Conservation (phyloP, 306 rosid species). For the Ziziphus jujuba region DNA sequence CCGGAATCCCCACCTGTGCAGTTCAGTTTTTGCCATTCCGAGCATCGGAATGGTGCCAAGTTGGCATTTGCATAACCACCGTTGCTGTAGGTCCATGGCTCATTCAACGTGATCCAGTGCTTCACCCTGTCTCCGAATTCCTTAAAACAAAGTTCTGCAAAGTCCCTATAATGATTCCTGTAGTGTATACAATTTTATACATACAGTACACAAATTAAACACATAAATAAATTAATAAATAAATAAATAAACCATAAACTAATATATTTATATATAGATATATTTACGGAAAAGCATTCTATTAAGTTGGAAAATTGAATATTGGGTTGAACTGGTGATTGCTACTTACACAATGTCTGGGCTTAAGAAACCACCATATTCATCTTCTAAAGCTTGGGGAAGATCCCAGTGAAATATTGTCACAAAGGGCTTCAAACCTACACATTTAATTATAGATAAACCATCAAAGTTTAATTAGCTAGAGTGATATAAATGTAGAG, state of each 20-base stretch:
- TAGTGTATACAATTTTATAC: too few species aligned
- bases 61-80: conserved; percentile 48
- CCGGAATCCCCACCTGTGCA: conserved; percentile 69
- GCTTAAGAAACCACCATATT: conserved; percentile 36
- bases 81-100: conserved; percentile 42
- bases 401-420: conserved; percentile 45
- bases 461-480: too few species aligned
- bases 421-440: conserved; percentile 31
- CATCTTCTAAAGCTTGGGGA: conserved; percentile 37
- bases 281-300: too few species aligned
- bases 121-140: conserved; percentile 69
- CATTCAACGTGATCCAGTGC: conserved; percentile 69
- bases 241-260: too few species aligned
- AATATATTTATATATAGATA: too few species aligned
- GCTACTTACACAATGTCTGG: conserved; percentile 33
- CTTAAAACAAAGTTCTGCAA: conserved; percentile 60
- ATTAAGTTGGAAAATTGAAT: too few species aligned
- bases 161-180: conserved; percentile 50
- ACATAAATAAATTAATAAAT: too few species aligned
- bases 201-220: too few species aligned
- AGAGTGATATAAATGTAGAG: too few species aligned
- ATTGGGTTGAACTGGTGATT: too few species aligned
- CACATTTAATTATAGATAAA: neutral
- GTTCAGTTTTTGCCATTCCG: conserved; percentile 43
- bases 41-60: conserved; percentile 65